A percentile compares a stretch with the other conserved stretches of the same genome.
phyloP scores from a whole-genome alignment of 306 rosid species.

The Prunus persica region DNA sequence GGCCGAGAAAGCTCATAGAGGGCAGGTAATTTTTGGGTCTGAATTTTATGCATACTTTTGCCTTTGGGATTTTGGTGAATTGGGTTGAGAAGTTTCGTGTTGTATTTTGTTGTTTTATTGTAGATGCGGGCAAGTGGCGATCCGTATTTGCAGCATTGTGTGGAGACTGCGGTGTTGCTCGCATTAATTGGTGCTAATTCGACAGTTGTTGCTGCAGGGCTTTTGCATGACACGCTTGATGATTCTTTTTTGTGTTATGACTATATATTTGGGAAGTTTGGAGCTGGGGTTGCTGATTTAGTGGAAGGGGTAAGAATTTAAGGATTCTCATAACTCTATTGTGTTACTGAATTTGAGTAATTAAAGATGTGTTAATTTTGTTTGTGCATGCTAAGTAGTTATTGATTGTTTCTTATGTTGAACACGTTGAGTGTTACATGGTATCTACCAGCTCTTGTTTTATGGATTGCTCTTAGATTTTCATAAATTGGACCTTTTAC shows the following conservation, averaged over 20 bases:
- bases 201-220: slow-evolving; percentile 95
- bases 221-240: slow-evolving; percentile 90
- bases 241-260: slow-evolving; percentile 72
- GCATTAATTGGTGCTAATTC: slow-evolving; percentile 91
- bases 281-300: slow-evolving; percentile 82
- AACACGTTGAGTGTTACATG: neutral
- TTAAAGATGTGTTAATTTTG: neutral
- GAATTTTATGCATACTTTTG: neutral
- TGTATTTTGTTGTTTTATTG: slow-evolving; percentile 14
- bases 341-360: neutral
- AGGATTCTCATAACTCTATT: neutral
- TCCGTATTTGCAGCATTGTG: slow-evolving; percentile 93
- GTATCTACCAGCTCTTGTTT: neutral
- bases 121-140: slow-evolving; percentile 93
- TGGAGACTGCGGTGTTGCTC: slow-evolving; percentile 88
- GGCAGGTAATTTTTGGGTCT: slow-evolving; percentile 59
- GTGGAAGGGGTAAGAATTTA: slow-evolving; percentile 77
- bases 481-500: neutral
- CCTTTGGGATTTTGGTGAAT: slow-evolving; percentile 12
- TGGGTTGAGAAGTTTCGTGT: slow-evolving; percentile 22
- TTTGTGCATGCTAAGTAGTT: neutral
- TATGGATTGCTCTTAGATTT: neutral
- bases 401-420: neutral
- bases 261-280: slow-evolving; percentile 63
- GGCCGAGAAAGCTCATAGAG: slow-evolving; percentile 95